phyloP scores from a whole-genome alignment of 163 green algal species.

The Volvox carteri region DNA sequence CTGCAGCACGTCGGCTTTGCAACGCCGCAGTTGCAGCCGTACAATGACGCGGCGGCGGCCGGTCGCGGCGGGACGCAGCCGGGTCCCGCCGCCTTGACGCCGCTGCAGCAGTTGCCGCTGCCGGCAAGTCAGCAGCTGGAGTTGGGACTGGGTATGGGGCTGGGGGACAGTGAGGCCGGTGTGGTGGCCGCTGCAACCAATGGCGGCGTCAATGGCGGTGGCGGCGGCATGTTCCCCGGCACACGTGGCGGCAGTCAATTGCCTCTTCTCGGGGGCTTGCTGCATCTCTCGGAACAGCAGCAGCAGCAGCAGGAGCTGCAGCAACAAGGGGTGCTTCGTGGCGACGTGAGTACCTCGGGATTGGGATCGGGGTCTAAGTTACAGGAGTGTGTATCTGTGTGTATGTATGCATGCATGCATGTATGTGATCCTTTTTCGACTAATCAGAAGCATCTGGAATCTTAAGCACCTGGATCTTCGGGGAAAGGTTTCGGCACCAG shows the following conservation, averaged over 20 bases:
- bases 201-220: not conserved
- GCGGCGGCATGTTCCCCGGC: not conserved
- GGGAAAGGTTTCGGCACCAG: not conserved
- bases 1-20: not conserved
- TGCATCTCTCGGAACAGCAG: not conserved
- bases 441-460: too few relatives aligned
- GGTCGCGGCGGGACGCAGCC: slow-evolving; percentile 5
- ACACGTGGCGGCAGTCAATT: not conserved
- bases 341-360: too few relatives aligned
- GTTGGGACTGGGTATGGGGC: not conserved
- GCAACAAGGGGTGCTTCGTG: too few relatives aligned
- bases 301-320: not conserved
- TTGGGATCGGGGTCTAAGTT: too few relatives aligned
- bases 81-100: not conserved
- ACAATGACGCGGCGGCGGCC: not conserved
- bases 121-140: slow-evolving; percentile 11
- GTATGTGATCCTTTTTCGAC: too few relatives aligned
- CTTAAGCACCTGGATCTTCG: too few relatives aligned
- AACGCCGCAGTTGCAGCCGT: not conserved
- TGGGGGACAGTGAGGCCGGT: not conserved
- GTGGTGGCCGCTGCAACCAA: not conserved
- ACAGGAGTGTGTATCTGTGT: too few relatives aligned
- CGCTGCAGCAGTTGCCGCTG: not conserved
- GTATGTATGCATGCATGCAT: too few relatives aligned
- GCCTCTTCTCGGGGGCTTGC: not conserved